Evolutionary conservation across 345 rosid species (phyloP).

Genomic region (Raphanus sativus): DNA sequence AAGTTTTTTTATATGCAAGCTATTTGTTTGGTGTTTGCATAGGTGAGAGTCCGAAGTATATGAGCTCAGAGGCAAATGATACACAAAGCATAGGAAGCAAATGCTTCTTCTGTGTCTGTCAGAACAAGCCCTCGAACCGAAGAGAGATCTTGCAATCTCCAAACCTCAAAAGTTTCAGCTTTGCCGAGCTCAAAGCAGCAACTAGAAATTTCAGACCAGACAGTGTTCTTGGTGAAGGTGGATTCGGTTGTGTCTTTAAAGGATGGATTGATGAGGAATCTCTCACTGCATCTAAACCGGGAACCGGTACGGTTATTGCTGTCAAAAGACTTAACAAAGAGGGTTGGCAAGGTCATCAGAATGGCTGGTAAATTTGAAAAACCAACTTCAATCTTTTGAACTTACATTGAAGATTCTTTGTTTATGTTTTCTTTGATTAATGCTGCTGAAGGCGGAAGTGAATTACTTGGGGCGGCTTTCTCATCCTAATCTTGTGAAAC

Average conservation of each 20-base stretch:
- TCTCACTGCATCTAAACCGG: constrained; percentile 58
- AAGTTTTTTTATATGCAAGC: constrained; percentile 9
- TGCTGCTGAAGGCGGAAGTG: constrained; percentile 60
- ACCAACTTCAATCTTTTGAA: neutral
- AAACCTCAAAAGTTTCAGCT: constrained; percentile 61
- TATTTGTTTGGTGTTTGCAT: constrained; percentile 34
- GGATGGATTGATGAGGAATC: constrained; percentile 76
- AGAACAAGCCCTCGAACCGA: constrained; percentile 63
- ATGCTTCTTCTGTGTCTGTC: constrained; percentile 45
- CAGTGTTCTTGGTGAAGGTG: constrained; percentile 85
- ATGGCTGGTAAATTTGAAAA: constrained; percentile 56
- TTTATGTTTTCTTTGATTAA: neutral
- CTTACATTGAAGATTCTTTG: neutral
- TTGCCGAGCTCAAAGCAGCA: constrained; percentile 59
- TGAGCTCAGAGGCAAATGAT: constrained; percentile 44
- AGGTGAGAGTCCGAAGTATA: constrained; percentile 46
- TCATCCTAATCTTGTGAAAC: constrained; percentile 73
- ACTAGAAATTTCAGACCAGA: constrained; percentile 79
- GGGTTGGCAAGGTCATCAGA: constrained; percentile 78
- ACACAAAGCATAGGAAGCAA: constrained; percentile 48
- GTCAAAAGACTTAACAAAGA: constrained; percentile 72
- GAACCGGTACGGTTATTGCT: constrained; percentile 73
- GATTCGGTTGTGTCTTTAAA: constrained; percentile 82
- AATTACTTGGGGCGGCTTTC: constrained; percentile 69
- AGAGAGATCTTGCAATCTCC: constrained; percentile 68